These are phyloP conservation scores for Dorcoceras hygrometricum DNA, from an alignment of 257 asterid species.

Conservation along the genomic window DNA sequence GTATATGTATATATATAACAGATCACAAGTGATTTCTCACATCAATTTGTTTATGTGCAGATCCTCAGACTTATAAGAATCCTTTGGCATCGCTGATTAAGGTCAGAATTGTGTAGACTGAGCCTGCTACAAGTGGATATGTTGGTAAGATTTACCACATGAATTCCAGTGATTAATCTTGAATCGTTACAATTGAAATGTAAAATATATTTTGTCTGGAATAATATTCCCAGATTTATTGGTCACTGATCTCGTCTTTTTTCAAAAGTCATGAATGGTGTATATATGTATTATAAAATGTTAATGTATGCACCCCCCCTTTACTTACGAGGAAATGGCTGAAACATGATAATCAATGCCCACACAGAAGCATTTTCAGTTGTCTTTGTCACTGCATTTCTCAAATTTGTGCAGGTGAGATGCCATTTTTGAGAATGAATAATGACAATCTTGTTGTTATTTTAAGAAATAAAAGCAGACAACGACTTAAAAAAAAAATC, in stretches of 20 bases:
- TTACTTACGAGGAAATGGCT: neutral
- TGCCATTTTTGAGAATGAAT: neutral
- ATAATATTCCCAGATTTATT: neutral
- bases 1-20: neutral
- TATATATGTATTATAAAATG: too few relatives aligned
- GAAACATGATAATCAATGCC: neutral
- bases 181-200: slow-evolving; percentile 14
- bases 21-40: neutral
- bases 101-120: slow-evolving; percentile 13
- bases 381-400: neutral
- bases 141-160: slow-evolving; percentile 22
- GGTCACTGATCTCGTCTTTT: neutral
- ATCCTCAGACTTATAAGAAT: slow-evolving; percentile 24
- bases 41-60: slow-evolving; percentile 16
- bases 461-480: neutral
- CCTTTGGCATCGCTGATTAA: slow-evolving; percentile 6
- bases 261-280: neutral
- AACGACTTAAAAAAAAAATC: neutral
- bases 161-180: slow-evolving; percentile 8
- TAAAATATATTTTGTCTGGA: slow-evolving; percentile 28
- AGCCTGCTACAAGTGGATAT: slow-evolving; percentile 17
- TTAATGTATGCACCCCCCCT: too few relatives aligned
- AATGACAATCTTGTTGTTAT: neutral
- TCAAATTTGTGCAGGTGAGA: neutral
- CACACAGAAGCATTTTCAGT: neutral